Base-by-base conservation (phyloP, 2,329 filamentous ascomycete genomes). In the Falciphora oryzae region DNA sequence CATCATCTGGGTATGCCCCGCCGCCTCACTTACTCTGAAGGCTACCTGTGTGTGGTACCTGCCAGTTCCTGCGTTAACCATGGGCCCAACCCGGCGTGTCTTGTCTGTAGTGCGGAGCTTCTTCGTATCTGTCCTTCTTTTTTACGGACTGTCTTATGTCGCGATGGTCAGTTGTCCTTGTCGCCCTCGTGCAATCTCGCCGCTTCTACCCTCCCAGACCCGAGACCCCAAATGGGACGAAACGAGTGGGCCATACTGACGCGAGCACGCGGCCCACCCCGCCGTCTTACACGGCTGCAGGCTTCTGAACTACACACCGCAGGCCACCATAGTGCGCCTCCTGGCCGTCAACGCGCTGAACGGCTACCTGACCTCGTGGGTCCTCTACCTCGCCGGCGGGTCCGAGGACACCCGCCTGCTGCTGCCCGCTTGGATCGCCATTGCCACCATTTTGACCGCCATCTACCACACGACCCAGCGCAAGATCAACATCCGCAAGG, bases 141-240 rank as follows among this genome's bases (percentile, higher is more conserved):
- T 93, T 93, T 74, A 91, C 89, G 65, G 90, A 93, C 77, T 92
- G 90, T 75, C 84, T 93, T 71, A 93, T 93, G 90, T 92, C 89
- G 67, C 82, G 91, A 77, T 93, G 90, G 89, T 91, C 73, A 59
- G 81, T 62, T 27, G 18, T 61, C 27, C 58, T 38, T 56, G 57
- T 44, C 35, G 38, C 59, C n/a, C 25, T 27, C 16, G 13, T 59
- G 27, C 28, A 18, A 29, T 35, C 25, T 14, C 11, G 25, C 16
- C 38, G 31, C 11, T 44, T 35, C 32, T 38, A 29, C 22, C 53
- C 13, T 62, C 38, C n/a, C 16, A 29, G 28, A 3, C 35, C 14
- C 58, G 13, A 22, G 32, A 35, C 18, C 31, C 31, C 29, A 32
- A 6, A 25, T 22, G n/a, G 32, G 32, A 25, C 18, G 38, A 61